Evolutionary conservation across 106 monocot genomes (phyloP).

Genomic region (Dactylorhiza incarnata): DNA sequence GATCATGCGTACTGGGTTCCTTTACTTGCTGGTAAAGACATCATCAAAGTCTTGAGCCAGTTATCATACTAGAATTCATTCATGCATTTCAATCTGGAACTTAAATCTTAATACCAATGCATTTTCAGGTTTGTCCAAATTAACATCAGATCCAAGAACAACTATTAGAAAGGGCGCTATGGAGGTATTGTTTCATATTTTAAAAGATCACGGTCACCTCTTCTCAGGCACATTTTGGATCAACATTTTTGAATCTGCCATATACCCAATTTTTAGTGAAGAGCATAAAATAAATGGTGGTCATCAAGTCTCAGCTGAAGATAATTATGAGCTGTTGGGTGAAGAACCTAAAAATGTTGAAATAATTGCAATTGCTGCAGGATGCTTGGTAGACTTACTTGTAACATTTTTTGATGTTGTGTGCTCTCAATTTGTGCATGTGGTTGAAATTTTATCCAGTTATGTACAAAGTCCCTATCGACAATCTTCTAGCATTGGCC

Average conservation of each 20-base stretch:
- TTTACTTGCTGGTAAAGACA: constrained; percentile 69
- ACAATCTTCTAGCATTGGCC: constrained; percentile 51
- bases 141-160: constrained; percentile 81
- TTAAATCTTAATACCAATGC: constrained; percentile 1
- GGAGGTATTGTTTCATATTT: constrained; percentile 90
- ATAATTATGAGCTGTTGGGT: constrained; percentile 26
- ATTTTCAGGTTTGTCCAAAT: constrained; percentile 80
- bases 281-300: constrained; percentile 12
- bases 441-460: constrained; percentile 43
- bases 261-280: constrained; percentile 72
- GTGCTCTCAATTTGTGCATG: constrained; percentile 38
- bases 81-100: background rate
- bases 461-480: constrained; percentile 66
- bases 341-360: constrained; percentile 47
- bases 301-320: constrained; percentile 10
- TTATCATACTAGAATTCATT: constrained; percentile 1
- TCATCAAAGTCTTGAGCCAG: background rate
- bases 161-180: constrained; percentile 82
- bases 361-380: constrained; percentile 43
- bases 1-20: constrained; percentile 86
- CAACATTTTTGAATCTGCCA: constrained; percentile 65
- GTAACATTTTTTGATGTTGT: constrained; percentile 55
- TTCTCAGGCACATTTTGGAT: constrained; percentile 71
- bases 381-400: constrained; percentile 67
- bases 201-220: constrained; percentile 92